Conservation (phyloP, 768 basidiomycete genomes). For the Mycena polygramma region DNA sequence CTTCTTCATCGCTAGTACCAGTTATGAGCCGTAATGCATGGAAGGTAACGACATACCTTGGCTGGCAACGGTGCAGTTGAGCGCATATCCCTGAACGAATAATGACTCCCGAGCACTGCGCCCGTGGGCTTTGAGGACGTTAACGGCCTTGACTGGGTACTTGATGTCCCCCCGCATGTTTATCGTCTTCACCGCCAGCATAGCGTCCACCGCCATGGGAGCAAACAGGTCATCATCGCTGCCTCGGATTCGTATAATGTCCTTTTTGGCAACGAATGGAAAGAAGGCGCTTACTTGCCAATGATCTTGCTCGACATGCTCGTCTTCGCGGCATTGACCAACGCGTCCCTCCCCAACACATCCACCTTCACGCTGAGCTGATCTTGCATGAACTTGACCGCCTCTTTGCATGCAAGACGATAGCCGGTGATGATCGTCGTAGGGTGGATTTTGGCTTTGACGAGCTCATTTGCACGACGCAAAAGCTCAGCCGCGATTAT, state of each 20-base stretch:
- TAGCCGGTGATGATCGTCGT: constrained; percentile 99
- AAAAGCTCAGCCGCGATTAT: constrained; percentile 98
- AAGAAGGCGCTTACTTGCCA: constrained; percentile 75
- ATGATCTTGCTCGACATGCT: constrained; percentile 99
- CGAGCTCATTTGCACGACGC: constrained; percentile 96
- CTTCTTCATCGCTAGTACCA: constrained; percentile 91
- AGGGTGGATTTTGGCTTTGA: constrained; percentile 98
- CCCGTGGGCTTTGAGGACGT: constrained; percentile 97
- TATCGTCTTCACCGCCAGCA: constrained; percentile 96
- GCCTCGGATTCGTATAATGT: constrained; percentile 15
- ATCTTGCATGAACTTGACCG: constrained; percentile 98
- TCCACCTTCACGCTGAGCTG: constrained; percentile 97
- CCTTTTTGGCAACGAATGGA: not conserved
- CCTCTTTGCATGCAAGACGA: constrained; percentile 95
- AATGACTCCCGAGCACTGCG: constrained; percentile 95
- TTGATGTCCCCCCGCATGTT: constrained; percentile 96
- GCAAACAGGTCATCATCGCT: constrained; percentile 99
- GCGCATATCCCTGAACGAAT: constrained; percentile 95
- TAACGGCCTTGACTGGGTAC: constrained; percentile 99
- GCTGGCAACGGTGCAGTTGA: constrained; percentile 98
- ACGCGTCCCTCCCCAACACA: constrained; percentile 87
- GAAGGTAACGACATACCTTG: constrained; percentile 74
- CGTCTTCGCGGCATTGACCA: constrained; percentile 97
- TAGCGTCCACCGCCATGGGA: constrained; percentile 98
- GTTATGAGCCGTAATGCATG: constrained; percentile 4